Evolutionary conservation across 1,284 basidiomycete genomes (phyloP).

Genomic region (Singerocomus rubriflavus): DNA sequence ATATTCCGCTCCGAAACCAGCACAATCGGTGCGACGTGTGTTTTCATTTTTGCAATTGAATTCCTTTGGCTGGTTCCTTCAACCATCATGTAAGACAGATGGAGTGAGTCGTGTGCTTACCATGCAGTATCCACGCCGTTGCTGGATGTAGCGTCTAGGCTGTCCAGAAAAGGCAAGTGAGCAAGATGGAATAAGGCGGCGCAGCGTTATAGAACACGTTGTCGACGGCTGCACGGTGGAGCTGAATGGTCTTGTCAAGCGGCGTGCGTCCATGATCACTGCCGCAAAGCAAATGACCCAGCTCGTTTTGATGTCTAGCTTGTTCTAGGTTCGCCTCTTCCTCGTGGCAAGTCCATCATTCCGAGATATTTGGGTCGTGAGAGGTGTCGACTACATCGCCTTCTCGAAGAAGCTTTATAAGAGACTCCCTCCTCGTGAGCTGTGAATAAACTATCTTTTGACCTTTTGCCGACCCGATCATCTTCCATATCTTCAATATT

Average conservation of each 20-base stretch:
- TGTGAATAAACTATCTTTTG: conserved; percentile 13
- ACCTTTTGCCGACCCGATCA: conserved; percentile 14
- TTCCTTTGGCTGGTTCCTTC: not conserved
- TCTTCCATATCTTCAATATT: conserved; percentile 27
- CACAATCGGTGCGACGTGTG: conserved; percentile 11
- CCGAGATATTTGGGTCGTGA: conserved; percentile 16
- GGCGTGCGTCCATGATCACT: not conserved
- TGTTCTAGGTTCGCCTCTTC: conserved; percentile 5
- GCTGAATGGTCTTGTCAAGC: conserved; percentile 14
- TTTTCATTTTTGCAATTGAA: conserved; percentile 3
- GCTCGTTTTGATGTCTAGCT: conserved; percentile 6
- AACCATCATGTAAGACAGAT: not conserved
- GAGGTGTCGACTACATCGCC: conserved; percentile 26
- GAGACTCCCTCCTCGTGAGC: conserved; percentile 15
- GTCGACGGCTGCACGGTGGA: conserved; percentile 20
- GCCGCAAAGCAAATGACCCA: conserved; percentile 10
- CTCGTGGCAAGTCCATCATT: conserved; percentile 23
- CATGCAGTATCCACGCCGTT: conserved; percentile 28
- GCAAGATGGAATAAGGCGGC: conserved; percentile 23
- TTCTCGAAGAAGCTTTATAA: conserved; percentile 28
- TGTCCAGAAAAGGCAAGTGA: conserved; percentile 29
- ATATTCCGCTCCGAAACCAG: conserved; percentile 4
- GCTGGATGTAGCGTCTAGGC: conserved; percentile 12
- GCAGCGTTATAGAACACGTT: conserved; percentile 26
- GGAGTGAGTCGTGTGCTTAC: conserved; percentile 13